Percentiles rank a stretch among this genome's conserved stretches.
These are phyloP conservation scores for Paulownia fortunei DNA, from an alignment of 257 asterid genomes.

Conservation along the genomic window DNA sequence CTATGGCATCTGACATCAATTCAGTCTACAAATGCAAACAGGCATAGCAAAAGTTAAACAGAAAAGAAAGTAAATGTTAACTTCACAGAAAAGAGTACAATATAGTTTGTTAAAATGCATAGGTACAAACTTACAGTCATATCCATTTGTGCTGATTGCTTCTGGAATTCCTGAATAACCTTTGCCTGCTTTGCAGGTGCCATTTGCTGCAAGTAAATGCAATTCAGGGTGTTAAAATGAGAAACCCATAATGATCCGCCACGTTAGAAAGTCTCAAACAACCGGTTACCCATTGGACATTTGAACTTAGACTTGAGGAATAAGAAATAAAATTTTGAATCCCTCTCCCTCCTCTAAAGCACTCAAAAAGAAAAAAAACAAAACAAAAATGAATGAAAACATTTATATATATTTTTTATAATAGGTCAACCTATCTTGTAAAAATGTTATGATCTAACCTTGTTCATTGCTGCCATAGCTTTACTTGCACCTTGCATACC, in stretches of 20 bases:
- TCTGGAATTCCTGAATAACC: constrained; percentile 88
- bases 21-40: constrained; percentile 65
- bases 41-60: not conserved
- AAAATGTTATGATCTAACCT: not conserved
- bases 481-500: constrained; percentile 96
- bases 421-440: not conserved
- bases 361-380: not conserved
- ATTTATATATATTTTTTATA: not conserved
- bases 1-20: constrained; percentile 94
- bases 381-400: not conserved
- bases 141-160: constrained; percentile 95
- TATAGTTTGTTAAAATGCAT: not conserved
- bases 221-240: not conserved
- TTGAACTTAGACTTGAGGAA: too few species aligned
- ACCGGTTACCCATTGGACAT: not conserved
- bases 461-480: constrained; percentile 88
- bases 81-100: constrained; percentile 17
- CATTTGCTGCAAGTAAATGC: constrained; percentile 79
- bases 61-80: constrained; percentile 6
- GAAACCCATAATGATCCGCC: not conserved
- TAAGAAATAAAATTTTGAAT: too few species aligned
- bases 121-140: constrained; percentile 74
- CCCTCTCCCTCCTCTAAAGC: not conserved
- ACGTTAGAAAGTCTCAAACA: not conserved
- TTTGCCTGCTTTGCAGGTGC: constrained; percentile 84